Evolutionary conservation across 2,329 filamentous ascomycete species (phyloP).

Genomic region (Xylaria sp.): DNA sequence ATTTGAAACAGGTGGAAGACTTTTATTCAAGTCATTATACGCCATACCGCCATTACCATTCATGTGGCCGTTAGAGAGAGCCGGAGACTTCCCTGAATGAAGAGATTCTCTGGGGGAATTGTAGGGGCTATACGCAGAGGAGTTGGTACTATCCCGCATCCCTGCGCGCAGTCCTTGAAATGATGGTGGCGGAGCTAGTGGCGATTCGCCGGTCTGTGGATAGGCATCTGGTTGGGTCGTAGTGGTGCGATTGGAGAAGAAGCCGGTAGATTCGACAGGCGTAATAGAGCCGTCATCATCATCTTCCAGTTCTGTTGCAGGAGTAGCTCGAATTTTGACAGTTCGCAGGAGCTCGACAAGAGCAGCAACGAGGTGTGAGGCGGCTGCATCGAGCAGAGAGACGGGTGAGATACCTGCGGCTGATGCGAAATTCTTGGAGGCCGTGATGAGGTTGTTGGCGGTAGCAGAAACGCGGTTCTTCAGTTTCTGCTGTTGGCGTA

Average conservation of each 20-base stretch:
- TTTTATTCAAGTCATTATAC: conserved; percentile 49
- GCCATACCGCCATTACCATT: conserved; percentile 50
- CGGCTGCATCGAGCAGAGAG: conserved; percentile 92
- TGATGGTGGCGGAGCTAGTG: conserved; percentile 62
- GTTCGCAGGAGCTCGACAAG: conserved; percentile 85
- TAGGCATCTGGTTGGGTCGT: conserved; percentile 51
- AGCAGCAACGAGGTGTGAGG: conserved; percentile 86
- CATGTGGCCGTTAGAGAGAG: conserved; percentile 52
- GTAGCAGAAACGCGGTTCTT: conserved; percentile 89
- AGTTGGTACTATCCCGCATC: conserved; percentile 70
- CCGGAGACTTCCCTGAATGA: conserved; percentile 51
- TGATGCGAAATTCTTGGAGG: conserved; percentile 88
- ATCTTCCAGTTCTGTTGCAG: conserved; percentile 79
- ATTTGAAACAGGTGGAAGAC: conserved; percentile 52
- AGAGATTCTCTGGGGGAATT: conserved; percentile 73
- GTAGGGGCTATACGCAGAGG: conserved; percentile 79
- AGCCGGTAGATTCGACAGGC: conserved; percentile 74
- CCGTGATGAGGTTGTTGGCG: conserved; percentile 94
- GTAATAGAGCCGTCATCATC: conserved; percentile 76
- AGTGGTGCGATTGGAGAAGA: conserved; percentile 70
- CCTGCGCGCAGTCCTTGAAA: conserved; percentile 67
- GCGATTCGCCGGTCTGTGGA: conserved; percentile 52
- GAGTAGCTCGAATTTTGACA: conserved; percentile 84
- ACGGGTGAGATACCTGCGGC: conserved; percentile 89
- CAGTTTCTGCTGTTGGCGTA: conserved; percentile 73